Base-by-base conservation (phyloP, 2,329 filamentous ascomycete species). In the Calonectria naviculata region DNA sequence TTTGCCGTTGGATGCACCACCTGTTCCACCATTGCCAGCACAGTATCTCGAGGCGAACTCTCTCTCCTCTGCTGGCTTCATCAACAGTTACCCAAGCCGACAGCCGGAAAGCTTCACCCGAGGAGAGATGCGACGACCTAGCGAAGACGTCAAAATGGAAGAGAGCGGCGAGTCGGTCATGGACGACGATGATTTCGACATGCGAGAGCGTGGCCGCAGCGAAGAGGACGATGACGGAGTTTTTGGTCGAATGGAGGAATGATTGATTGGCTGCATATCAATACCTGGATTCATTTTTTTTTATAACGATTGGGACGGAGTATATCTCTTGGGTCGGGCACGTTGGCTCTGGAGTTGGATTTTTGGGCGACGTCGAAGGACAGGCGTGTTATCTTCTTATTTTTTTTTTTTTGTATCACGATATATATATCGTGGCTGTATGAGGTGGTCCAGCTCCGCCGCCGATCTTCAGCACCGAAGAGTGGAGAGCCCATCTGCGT, bases 161-260 rank as follows among this genome's bases (percentile, higher is more conserved):
- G 90, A 91, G 62, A 90, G 89, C 76, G 86, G 90, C 75, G 91
- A 91, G 69, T 92, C 89, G 73, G 90, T 91, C 60, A 87, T 87
- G 77, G 91, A 91, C 74, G 92, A 94, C 66, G 91, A 93, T 76
- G 91, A 93, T 72, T 90, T 92, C 70, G 91, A 91, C 78, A 85
- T 85, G 76, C 87, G 85, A 67, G 89, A 87, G 61, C 89, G 90
- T 67, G 89, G 90, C 62, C 90, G 93, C 73, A 93, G 92, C 82
- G 94, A 97, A 78, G 95, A 98, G 78, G 95, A 97, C 73, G 96
- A 98, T 76, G 95, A 98, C 75, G 95, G 95, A 80, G 93, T 98
- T 78, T 99, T 99, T 86, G 95, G 95, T 68, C 91, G 91, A 76
- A 98, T 98, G 96, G 97, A 99, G 84, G 95, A 97, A 83, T 97